These are phyloP conservation scores for Aspergillus sergii DNA, from an alignment of 2,329 filamentous ascomycete genomes.

Conservation along the genomic window DNA sequence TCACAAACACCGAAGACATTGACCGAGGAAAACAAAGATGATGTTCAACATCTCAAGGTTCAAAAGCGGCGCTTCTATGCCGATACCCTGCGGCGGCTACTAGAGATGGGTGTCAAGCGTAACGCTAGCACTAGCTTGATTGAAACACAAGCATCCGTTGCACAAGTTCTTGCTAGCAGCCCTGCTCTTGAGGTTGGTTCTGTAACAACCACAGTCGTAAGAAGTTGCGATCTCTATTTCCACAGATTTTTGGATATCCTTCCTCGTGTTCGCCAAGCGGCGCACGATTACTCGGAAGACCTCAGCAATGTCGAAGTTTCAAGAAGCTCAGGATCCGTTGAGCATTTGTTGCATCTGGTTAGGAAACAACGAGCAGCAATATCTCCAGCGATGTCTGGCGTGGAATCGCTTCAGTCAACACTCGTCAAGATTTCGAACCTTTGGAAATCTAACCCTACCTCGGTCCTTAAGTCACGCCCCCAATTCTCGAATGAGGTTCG, in stretches of 20 bases:
- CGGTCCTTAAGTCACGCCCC: conserved; percentile 26
- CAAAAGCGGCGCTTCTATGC: conserved; percentile 89
- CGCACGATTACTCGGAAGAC: conserved; percentile 79
- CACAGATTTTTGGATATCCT: conserved; percentile 77
- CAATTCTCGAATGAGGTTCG: conserved; percentile 21
- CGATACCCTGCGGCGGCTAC: conserved; percentile 79
- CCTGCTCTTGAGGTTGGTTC: conserved; percentile 37
- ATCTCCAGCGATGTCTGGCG: conserved; percentile 32
- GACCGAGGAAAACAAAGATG: conserved; percentile 82
- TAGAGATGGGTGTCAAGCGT: conserved; percentile 85
- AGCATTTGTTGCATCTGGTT: conserved; percentile 70
- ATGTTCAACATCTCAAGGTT: conserved; percentile 85
- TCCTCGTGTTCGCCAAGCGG: conserved; percentile 66
- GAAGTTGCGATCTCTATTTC: conserved; percentile 70
- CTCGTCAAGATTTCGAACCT: conserved; percentile 37
- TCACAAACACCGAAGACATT: conserved; percentile 80
- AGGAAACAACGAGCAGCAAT: conserved; percentile 43
- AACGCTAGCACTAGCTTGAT: conserved; percentile 77
- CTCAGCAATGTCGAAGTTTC: conserved; percentile 77
- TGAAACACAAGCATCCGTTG: conserved; percentile 70
- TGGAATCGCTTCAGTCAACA: conserved; percentile 33
- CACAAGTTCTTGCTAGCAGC: conserved; percentile 67
- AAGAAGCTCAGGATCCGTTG: conserved; percentile 80
- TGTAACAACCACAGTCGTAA: conserved; percentile 24
- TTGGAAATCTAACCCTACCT: conserved; percentile 31